Evolutionary conservation across 805 yeast species (phyloP), one percentile per base, ranked within the genome.

Genomic region (Wilhelminamyces savonicus): DNA sequence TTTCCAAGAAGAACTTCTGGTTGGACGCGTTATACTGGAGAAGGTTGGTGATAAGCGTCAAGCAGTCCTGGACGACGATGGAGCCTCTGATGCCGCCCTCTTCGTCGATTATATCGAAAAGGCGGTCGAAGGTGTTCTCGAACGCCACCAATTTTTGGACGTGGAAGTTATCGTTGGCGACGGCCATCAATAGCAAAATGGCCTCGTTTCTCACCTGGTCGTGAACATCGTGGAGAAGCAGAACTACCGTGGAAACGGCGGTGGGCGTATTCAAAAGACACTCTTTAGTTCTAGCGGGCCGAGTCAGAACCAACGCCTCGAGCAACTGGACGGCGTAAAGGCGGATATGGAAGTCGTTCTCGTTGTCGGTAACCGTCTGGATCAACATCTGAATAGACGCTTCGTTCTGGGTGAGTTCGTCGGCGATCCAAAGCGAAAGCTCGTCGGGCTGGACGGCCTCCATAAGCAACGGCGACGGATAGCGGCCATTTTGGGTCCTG

Each of bases 91-190:
- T 69, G 3, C 95, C 95, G 19, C 95, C 96, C 54, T 88, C 97
- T 39, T 77, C 82, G 11, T 75, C 78, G 15, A 90, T 77, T 10
- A 92, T 81, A n/a, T 63, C 67, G 46, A 90, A 88, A 9, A 87
- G 56, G 36, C 69, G 75, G 37, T 86, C 96, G 48, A 92, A 88
- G 0, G 94, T 81, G 42, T 85, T 88, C 51, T 92, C 97, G 50
- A 92, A 92, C 0, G 95, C 98, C 7, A 94, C 94, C 13, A 92
- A 61, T 47, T 87, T 88, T 52, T 92, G 98, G 19, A 90, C 78
- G 52, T 85, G 90, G 35, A 78, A 75, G 44, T 86, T 84, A 36
- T 83, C 81, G 43, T 79, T 78, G 9, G 78, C 94, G 3, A 92
- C 66, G 8, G 87, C 80, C 78, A 82, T 79, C 29, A 94, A 62